These are phyloP conservation scores for Adansonia rubrostipa DNA, from an alignment of 441 rosid genomes.

Conservation along the genomic window DNA sequence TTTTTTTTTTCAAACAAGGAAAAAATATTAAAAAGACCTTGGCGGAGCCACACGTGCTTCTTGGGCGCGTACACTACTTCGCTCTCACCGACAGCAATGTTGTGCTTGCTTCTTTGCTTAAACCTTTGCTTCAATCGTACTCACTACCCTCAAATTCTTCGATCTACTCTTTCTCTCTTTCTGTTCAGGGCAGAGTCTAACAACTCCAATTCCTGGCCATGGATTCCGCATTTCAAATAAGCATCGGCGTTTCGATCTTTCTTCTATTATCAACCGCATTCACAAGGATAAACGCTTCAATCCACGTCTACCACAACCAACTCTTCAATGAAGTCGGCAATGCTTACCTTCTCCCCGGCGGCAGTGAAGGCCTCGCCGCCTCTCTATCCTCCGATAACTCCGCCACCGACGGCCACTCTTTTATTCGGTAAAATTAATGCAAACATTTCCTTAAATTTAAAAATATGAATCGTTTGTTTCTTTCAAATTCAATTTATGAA, in stretches of 20 bases:
- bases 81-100: conserved; percentile 10
- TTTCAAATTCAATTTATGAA: not conserved
- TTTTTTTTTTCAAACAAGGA: no score
- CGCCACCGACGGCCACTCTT: conserved; percentile 44
- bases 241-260: conserved; percentile 21
- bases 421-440: conserved; percentile 48
- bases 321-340: conserved; percentile 81
- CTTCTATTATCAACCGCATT: conserved; percentile 36
- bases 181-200: conserved; percentile 14
- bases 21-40: no score
- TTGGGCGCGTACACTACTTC: conserved; percentile 7
- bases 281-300: conserved; percentile 49
- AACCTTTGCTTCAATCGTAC: conserved; percentile 38
- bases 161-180: conserved; percentile 28
- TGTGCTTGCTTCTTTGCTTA: not conserved
- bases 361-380: conserved; percentile 86
- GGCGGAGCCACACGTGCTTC: not conserved
- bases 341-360: conserved; percentile 83
- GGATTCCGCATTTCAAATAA: conserved; percentile 39
- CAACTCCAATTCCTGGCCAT: conserved; percentile 34
- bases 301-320: conserved; percentile 63
- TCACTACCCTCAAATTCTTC: conserved; percentile 33
- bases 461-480: not conserved
- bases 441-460: not conserved
- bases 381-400: conserved; percentile 7